Conservation (phyloP, 176 grass and related monocot species). For the Rhipidocladum racemiflorum region DNA sequence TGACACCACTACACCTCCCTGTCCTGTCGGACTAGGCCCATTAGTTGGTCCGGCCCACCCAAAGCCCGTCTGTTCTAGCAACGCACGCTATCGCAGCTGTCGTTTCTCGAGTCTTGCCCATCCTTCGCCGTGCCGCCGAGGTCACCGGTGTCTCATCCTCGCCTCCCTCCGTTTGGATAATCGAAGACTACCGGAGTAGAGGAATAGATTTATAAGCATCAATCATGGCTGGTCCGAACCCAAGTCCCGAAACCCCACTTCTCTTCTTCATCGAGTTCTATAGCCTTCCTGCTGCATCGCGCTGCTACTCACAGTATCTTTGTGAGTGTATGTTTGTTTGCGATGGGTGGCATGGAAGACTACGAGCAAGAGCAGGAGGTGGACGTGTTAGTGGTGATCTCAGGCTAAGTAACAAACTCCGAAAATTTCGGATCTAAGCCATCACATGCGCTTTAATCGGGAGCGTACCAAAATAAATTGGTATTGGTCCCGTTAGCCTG, state of each 20-base stretch:
- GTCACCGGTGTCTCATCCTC: not conserved
- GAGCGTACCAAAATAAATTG: too few species aligned
- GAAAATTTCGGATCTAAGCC: too few species aligned
- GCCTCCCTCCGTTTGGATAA: not conserved
- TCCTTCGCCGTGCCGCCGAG: not conserved
- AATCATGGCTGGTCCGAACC: conserved; percentile 45
- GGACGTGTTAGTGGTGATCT: too few species aligned
- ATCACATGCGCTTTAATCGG: too few species aligned
- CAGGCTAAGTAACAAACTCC: too few species aligned
- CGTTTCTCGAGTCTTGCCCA: not conserved
- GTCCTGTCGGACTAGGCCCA: not conserved
- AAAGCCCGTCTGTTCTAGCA: not conserved
- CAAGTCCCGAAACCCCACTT: conserved; percentile 12
- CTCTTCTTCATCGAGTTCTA: not conserved
- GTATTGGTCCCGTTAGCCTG: too few species aligned
- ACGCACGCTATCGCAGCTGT: conserved; percentile 7
- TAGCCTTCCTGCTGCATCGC: not conserved
- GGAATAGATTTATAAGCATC: not conserved
- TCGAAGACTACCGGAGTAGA: not conserved
- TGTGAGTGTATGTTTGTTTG: not conserved
- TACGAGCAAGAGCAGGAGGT: conserved; percentile 95
- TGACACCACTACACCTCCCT: not conserved
- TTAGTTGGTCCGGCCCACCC: not conserved
- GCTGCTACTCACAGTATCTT: conserved; percentile 8
- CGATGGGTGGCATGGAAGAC: conserved; percentile 44